Percentiles rank a stretch among this genome's conserved stretches.
phyloP scores from a whole-genome alignment of 108 stramenopile genomes.

The Stephanodiscus triporus region DNA sequence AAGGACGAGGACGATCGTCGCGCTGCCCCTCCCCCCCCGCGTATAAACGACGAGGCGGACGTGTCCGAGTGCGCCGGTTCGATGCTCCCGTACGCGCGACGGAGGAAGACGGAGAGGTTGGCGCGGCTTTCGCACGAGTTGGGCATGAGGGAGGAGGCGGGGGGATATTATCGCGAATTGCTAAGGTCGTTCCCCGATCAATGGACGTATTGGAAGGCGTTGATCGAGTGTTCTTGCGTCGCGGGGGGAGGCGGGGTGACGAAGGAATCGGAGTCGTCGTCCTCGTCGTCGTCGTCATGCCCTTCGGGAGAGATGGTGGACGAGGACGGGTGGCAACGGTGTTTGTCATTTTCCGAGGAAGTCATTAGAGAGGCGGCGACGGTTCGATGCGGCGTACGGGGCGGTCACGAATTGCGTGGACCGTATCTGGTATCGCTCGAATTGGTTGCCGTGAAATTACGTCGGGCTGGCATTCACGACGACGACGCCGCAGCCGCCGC shows the following conservation, averaged over 20 bases:
- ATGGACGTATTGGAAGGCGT: conserved; percentile 77
- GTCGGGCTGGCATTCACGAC: neutral
- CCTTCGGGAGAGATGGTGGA: neutral
- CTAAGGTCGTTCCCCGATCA: conserved; percentile 63
- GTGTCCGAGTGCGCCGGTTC: conserved; percentile 45
- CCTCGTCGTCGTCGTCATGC: no score
- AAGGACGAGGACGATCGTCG: conserved; percentile 4
- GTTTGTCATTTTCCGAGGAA: conserved; percentile 30
- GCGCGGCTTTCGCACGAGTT: conserved; percentile 46
- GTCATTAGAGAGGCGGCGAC: conserved; percentile 7
- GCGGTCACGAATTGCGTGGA: conserved; percentile 46
- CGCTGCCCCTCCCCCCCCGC: neutral
- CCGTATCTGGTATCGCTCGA: conserved; percentile 65
- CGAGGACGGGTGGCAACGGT: conserved; percentile 32
- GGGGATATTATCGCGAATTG: conserved; percentile 54
- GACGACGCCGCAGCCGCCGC: neutral
- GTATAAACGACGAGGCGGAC: conserved; percentile 45
- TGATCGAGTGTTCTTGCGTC: conserved; percentile 43
- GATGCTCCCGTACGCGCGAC: conserved; percentile 45
- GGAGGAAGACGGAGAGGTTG: conserved; percentile 45
- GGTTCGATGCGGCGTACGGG: conserved; percentile 1
- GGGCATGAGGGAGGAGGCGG: conserved; percentile 48
- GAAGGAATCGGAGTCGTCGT: neutral
- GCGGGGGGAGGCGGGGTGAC: neutral
- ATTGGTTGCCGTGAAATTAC: conserved; percentile 45